Base-by-base conservation (phyloP, 495 filamentous ascomycete genomes). In the Daldinia grandis region DNA sequence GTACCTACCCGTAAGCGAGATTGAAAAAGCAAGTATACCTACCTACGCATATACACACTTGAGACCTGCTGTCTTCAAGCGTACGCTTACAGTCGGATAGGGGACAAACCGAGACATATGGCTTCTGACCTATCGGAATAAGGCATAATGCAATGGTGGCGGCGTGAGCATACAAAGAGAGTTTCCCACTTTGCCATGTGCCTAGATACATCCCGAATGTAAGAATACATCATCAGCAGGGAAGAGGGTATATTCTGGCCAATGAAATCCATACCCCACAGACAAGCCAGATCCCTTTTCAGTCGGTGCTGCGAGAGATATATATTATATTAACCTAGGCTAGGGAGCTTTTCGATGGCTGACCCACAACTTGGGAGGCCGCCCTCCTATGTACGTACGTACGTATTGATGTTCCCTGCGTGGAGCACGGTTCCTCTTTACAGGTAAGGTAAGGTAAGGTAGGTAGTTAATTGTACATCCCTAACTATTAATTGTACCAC, bases 401-500 rank as follows among this genome's bases (percentile, higher is more conserved):
- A n/a, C n/a, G n/a, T 24, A 47, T 47, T 47, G 42, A 24, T 47
- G 17, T 24, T 47, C 19, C 42, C 42, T 47, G 9, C 19, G 19
- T 47, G 42, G 19, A 47, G 42, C 42, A 47, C 42, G 42, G 42
- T 12, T 47, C 17, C 42, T 10, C 9, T 8, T 24, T 47, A 21
- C n/a, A n/a, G n/a, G n/a, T n/a, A n/a, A n/a, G n/a, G n/a, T n/a
- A n/a, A n/a, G n/a, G n/a, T n/a, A n/a, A n/a, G n/a, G n/a, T n/a
- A n/a, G n/a, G n/a, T n/a, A n/a, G n/a, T n/a, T n/a, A n/a, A n/a
- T n/a, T n/a, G n/a, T 47, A 47, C 19, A 47, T 47, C 42, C 17
- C 42, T 47, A 47, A 47, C 42, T 47, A 25, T 62, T 49, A 21
- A n/a, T 17, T 37, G 69, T 73, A 72, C 49, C 28, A 15, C 30